Percentiles rank a stretch among this genome's conserved stretches.
Evolutionary conservation across 2,329 filamentous ascomycete species (phyloP).

Genomic region (Aspergillus ochraceus): DNA sequence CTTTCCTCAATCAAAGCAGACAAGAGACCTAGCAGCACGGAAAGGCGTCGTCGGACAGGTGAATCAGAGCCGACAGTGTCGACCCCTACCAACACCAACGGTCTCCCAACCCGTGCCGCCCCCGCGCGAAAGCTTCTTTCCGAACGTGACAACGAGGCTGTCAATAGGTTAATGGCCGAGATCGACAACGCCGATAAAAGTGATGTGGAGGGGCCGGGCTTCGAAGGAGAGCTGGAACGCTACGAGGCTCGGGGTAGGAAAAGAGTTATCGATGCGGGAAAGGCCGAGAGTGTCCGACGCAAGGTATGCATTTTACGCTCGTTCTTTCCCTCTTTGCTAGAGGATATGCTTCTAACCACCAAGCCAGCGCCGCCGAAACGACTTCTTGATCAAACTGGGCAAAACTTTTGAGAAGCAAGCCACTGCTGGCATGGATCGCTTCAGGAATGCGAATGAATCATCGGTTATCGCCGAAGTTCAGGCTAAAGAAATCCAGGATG

Average conservation of each 20-base stretch:
- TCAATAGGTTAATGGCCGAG: constrained; percentile 64
- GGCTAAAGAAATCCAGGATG: constrained; percentile 83
- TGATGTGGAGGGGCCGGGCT: constrained; percentile 56
- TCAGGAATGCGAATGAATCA: constrained; percentile 73
- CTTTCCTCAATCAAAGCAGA: constrained; percentile 24
- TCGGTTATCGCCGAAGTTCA: constrained; percentile 84
- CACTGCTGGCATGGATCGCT: constrained; percentile 71
- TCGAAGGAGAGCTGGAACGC: constrained; percentile 53
- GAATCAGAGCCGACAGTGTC: constrained; percentile 24
- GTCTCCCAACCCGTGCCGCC: constrained; percentile 36
- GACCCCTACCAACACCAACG: constrained; percentile 24
- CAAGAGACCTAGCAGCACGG: constrained; percentile 27
- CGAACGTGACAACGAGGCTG: constrained; percentile 65
- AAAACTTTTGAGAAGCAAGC: constrained; percentile 67
- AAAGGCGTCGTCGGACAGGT: constrained; percentile 26
- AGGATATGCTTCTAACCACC: neutral
- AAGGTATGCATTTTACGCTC: constrained; percentile 48
- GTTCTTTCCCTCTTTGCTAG: neutral
- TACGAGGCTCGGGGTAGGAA: constrained; percentile 61
- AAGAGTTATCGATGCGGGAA: constrained; percentile 66
- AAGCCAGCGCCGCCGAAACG: constrained; percentile 58
- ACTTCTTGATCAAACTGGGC: constrained; percentile 57
- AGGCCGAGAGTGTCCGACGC: constrained; percentile 62
- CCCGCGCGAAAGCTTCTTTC: constrained; percentile 58
- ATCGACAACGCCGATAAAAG: constrained; percentile 59